Conservation (phyloP, 1,139 yeast species). For the Protomyces inouyei region DNA sequence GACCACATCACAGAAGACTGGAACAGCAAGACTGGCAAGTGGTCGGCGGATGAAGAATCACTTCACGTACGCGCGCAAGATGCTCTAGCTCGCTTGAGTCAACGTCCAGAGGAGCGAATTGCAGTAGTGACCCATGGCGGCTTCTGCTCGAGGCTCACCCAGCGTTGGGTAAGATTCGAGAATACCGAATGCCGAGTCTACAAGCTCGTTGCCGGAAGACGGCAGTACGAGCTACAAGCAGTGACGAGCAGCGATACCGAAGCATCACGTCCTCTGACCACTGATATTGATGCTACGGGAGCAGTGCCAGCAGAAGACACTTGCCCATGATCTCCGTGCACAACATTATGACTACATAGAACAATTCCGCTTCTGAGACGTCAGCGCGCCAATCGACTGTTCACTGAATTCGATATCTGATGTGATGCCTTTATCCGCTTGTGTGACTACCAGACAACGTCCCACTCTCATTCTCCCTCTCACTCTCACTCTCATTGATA, state of each 20-base stretch:
- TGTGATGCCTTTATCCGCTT: too few species aligned
- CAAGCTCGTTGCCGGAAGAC: neutral
- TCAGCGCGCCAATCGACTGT: too few species aligned
- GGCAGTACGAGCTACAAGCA: neutral
- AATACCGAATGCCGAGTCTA: neutral
- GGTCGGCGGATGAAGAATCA: constrained; percentile 24
- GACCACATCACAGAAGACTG: constrained; percentile 20
- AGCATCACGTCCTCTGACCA: neutral
- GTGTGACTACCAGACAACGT: too few species aligned
- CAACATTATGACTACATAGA: too few species aligned
- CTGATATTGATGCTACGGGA: neutral
- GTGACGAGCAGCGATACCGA: neutral
- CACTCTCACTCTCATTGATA: too few species aligned
- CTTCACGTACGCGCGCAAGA: constrained; percentile 19
- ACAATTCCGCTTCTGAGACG: too few species aligned
- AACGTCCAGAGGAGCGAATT: constrained; percentile 20
- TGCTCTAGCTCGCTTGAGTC: constrained; percentile 5
- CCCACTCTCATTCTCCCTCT: too few species aligned
- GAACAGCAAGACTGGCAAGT: constrained; percentile 27
- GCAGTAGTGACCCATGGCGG: constrained; percentile 30
- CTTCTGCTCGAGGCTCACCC: constrained; percentile 14
- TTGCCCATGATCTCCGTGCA: too few species aligned
- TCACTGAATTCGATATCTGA: too few species aligned
- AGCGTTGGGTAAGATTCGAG: neutral
- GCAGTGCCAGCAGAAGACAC: neutral